Percentiles rank a stretch among this genome's conserved stretches.
Conservation (phyloP, 257 asterid species). For the Penstemon eatonii region DNA sequence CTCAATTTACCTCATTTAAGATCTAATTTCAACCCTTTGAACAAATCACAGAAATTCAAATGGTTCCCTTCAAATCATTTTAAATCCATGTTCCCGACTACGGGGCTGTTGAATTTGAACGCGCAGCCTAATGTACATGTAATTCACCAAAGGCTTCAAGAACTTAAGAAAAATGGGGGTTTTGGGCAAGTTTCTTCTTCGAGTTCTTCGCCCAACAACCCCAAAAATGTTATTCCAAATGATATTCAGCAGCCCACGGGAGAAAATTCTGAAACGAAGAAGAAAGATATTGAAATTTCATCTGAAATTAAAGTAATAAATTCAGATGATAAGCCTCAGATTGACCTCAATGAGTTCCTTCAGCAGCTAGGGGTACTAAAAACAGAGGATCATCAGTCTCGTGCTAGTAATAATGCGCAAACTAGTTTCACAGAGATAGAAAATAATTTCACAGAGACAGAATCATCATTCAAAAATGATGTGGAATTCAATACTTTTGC, state of each 20-base stretch:
- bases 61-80: slow-evolving; percentile 72
- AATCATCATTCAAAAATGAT: slow-evolving; percentile 39
- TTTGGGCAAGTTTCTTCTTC: slow-evolving; percentile 49
- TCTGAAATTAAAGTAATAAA: slow-evolving; percentile 31
- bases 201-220: slow-evolving; percentile 50
- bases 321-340: slow-evolving; percentile 73
- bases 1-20: slow-evolving; percentile 86
- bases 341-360: slow-evolving; percentile 86
- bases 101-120: slow-evolving; percentile 73
- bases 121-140: slow-evolving; percentile 91
- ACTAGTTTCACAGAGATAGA: slow-evolving; percentile 28
- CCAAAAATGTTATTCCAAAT: slow-evolving; percentile 32
- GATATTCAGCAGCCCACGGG: slow-evolving; percentile 32
- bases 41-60: slow-evolving; percentile 84
- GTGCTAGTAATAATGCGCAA: slow-evolving; percentile 25
- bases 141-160: slow-evolving; percentile 89
- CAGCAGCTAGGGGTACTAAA: slow-evolving; percentile 84
- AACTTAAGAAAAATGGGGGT: slow-evolving; percentile 61
- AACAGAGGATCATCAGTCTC: slow-evolving; percentile 44
- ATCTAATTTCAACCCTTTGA: slow-evolving; percentile 76
- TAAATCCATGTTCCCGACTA: slow-evolving; percentile 48
- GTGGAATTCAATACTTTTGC: slow-evolving; percentile 38
- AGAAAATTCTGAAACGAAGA: slow-evolving; percentile 27
- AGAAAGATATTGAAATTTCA: slow-evolving; percentile 32
- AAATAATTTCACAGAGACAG: slow-evolving; percentile 37